Evolutionary conservation across 1,139 yeast genomes (phyloP), one percentile per base, ranked within the genome.

Genomic region (Debaryomycetaceae sp.): DNA sequence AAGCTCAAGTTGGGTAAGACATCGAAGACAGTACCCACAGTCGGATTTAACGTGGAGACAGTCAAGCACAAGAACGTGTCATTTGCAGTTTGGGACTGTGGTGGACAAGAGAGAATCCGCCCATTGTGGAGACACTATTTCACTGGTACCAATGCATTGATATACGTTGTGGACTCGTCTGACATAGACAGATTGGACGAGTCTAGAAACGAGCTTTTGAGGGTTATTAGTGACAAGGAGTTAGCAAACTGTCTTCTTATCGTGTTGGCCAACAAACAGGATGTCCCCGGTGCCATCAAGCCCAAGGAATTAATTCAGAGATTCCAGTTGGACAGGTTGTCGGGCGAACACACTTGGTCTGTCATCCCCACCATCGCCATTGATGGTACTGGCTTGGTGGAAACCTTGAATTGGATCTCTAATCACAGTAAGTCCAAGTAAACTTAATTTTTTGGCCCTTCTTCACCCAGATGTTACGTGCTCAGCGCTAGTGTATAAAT

Each of bases 41-140:
- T 89, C 19, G 97, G 96, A 2, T 91, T 87, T 67, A 89, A 89
- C 63, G 96, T 89, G 42, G 97, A 91, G 63, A 87, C 96, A 6
- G 89, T 91, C 51, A 82, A 86, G 45, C 91, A 85, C 62, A 87
- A 85, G 61, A 87, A 87, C 61, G 83, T 89, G 45, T 81, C 87
- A 44, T 88, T 89, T 72, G 92, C 92, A 46, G 94, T 92, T 51
- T 91, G 97, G 97, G 97, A 89, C 63, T 94, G 94, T 43, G 97
- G 96, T 66, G 97, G 96, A 60, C 96, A 88, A 66, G 95, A 87
- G 55, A 74, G 95, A 61, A 79, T 87, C 50, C 76, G 96, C 55
- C 95, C 95, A 0, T 71, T 89, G 40, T 89, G 98, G 97, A 80
- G 97, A 62, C 96, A 89, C 59, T 91, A 89, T 64, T 88, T 85